These are phyloP conservation scores for Wolfiporia cocos DNA, from an alignment of 1,284 basidiomycete species.

Conservation along the genomic window DNA sequence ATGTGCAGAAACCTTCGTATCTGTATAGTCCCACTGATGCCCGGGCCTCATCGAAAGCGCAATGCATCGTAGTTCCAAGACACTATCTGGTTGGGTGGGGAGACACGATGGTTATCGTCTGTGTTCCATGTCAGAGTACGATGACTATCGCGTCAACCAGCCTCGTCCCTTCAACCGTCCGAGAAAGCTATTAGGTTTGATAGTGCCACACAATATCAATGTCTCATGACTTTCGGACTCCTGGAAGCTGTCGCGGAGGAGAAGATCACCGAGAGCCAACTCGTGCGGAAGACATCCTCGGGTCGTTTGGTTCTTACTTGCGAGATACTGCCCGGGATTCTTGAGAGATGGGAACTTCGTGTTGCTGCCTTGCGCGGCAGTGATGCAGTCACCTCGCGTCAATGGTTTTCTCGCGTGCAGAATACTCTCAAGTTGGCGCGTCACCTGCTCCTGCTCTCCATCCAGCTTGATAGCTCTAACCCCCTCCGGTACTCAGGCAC, in stretches of 20 bases:
- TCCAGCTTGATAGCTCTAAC: neutral
- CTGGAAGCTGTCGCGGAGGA: slow-evolving; percentile 1
- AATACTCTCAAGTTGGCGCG: neutral
- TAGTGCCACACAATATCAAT: neutral
- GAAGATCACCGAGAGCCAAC: neutral
- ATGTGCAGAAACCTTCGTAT: no score
- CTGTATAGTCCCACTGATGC: no score
- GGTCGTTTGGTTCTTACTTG: neutral
- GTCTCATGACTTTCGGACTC: slow-evolving; percentile 3
- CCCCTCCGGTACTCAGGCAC: neutral
- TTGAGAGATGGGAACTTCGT: neutral
- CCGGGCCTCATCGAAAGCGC: no score
- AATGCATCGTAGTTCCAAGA: neutral
- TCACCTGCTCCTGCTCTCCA: neutral
- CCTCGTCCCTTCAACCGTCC: neutral
- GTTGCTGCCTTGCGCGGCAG: neutral
- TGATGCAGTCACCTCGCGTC: neutral
- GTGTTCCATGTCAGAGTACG: neutral
- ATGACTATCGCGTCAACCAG: neutral
- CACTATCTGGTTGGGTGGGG: slow-evolving; percentile 1
- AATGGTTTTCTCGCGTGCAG: neutral
- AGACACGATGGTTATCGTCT: slow-evolving; percentile 1
- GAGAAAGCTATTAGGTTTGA: neutral
- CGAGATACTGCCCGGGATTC: neutral
- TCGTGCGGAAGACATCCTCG: neutral